Evolutionary conservation across 306 rosid species (phyloP), one percentile per base, ranked within the genome.

Genomic region (Hippophae tibetana): DNA sequence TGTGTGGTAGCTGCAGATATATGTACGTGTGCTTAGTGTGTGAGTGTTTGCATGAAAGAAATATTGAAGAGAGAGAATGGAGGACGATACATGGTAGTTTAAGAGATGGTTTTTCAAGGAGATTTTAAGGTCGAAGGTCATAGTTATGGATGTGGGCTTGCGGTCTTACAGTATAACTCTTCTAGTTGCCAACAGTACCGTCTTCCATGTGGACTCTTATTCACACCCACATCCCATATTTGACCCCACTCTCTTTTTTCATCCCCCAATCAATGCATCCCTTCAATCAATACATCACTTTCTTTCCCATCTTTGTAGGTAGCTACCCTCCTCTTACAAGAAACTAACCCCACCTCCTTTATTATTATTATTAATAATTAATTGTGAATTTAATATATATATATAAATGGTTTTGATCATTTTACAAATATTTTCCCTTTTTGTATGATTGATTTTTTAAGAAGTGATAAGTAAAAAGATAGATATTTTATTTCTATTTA

Each of bases 41-140:
- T 31, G 38, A 18, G 23, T 18, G 3, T 31, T 31, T 31, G 38
- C 5, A 31, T 4, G 38, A 31, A 4, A 31, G 38, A 31, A 31
- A 31, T 31, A 31, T 31, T 2, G 38, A 31, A 31, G 38, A 4
- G 38, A 31, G 38, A 31, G 38, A 31, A 31, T 31, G 38, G 38
- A 2, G 38, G 38, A 2, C 38, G 3, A 31, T 31, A 31, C 4
- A 31, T 31, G 38, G 38, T 31, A 31, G 38, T 31, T 31, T 31
- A 31, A 31, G 77, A 62, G 74, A 86, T 78, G 72, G 64, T 76
- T 82, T 78, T 82, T 79, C 52, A 6, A 50, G 76, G 84, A 79
- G 84, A 80, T 78, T 84, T 61, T 84, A 87, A 78, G 93, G 96
- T 80, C 89, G 71, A 69, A 63, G 58, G 94, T 84, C 93, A 60